Conservation (phyloP, 495 filamentous ascomycete genomes). For the Saxispiralis lemnorum region DNA sequence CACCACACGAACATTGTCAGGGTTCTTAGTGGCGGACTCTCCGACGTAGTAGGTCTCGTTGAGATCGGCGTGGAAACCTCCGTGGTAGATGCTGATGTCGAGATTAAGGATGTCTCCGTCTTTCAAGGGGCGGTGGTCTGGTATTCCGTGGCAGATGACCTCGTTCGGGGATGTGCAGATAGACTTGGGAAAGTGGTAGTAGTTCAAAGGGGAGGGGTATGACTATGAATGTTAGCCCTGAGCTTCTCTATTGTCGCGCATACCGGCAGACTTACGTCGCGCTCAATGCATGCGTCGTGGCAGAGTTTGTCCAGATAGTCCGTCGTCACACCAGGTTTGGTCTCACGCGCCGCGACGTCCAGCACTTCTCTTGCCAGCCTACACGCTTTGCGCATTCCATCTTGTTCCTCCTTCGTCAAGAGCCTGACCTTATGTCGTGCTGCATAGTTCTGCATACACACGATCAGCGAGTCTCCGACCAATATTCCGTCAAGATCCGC, state of each 20-base stretch:
- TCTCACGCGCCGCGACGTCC: slow-evolving; percentile 68
- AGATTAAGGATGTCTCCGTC: slow-evolving; percentile 31
- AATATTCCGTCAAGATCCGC: background rate
- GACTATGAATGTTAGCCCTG: slow-evolving; percentile 36
- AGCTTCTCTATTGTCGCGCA: too few relatives aligned
- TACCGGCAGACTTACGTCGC: slow-evolving; percentile 46
- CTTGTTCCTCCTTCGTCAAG: slow-evolving; percentile 58
- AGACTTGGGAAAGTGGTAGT: slow-evolving; percentile 92
- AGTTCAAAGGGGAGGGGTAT: slow-evolving; percentile 93
- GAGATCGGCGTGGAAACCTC: slow-evolving; percentile 28
- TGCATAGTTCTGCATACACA: slow-evolving; percentile 26
- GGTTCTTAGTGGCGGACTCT: slow-evolving; percentile 20
- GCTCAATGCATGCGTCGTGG: slow-evolving; percentile 85
- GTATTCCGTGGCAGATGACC: slow-evolving; percentile 47
- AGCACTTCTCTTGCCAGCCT: slow-evolving; percentile 76
- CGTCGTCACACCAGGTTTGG: slow-evolving; percentile 79
- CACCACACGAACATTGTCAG: slow-evolving; percentile 26
- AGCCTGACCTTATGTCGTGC: slow-evolving; percentile 63
- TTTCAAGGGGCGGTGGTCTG: slow-evolving; percentile 24
- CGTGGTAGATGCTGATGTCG: slow-evolving; percentile 28
- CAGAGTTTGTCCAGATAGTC: slow-evolving; percentile 93
- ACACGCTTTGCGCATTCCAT: slow-evolving; percentile 88
- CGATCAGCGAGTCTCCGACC: background rate
- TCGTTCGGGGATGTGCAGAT: slow-evolving; percentile 93
- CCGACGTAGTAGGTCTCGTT: slow-evolving; percentile 31